Evolutionary conservation across 2,329 filamentous ascomycete species (phyloP), one percentile per base, ranked within the genome.

Genomic region (Fusarium scirpi): DNA sequence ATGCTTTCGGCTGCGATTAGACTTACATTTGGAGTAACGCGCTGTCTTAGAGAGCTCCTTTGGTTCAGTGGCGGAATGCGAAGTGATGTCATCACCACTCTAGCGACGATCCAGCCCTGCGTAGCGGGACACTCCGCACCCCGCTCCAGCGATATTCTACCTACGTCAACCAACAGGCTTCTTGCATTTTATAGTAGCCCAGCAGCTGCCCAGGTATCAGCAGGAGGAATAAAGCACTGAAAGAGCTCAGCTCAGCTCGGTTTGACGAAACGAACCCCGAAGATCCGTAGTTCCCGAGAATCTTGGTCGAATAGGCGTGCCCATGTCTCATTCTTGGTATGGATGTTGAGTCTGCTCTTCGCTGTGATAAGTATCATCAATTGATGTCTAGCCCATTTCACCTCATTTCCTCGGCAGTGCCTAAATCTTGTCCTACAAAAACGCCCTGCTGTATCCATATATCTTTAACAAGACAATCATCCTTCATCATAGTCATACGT

Each of bases 81-180:
- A 60, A 61, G 77, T 80, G 79, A 80, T 80, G 79, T 80, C 79
- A 80, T 79, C 27, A 49, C 44, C 58, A 45, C 53, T 38, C 27
- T 53, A 48, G 55, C 54, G 38, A 56, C 44, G 67, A 70, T 70
- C 63, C 59, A 64, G 69, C 56, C 49, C 53, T 69, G 61, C 56
- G 34, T 38, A 38, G 34, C 34, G 54, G 64, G 62, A 68, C 62
- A 65, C 67, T 69, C 65, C 66, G 62, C 67, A 67, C 68, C 69
- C 69, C 60, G 59, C 43, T 27, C 54, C 57, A 47, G 58, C 59
- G 44, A 71, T 69, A 69, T 63, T 20, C 29, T 11, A 38, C 49
- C n/a, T 53, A 53, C 49, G 49, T 53, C 49, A 53, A 53, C 34
- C 62, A 70, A 63, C 58, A 52, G 43, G 55, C 61, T 46, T 53